Evolutionary conservation across 768 basidiomycete genomes (phyloP), one percentile per base, ranked within the genome.

Genomic region (Porphyrellus cyaneotinctus): DNA sequence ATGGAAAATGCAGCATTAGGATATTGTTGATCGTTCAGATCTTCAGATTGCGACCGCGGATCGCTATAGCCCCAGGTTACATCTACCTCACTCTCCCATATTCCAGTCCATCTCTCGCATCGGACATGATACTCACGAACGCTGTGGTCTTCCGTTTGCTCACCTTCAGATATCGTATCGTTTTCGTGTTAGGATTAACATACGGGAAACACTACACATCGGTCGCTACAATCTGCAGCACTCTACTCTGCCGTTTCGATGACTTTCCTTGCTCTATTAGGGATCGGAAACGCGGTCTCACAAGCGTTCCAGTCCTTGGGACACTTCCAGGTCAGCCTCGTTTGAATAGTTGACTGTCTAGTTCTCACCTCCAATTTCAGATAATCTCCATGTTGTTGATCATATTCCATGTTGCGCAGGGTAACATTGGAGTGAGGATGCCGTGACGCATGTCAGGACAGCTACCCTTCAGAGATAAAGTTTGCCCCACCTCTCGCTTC

Each of bases 71-170:
- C 33, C n/a, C 54, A 10, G 46, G 26, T 9, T 33, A 23, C 10
- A 7, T 56, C 53, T 60, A 60, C 49, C 61, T 44, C 4, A 57
- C 47, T 14, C 9, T 57, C 3, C 61, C 70, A 0, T 73, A 70
- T 39, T 58, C 63, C 37, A 38, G 47, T 13, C 41, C 70, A 22
- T 68, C 68, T 1, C 39, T 72, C 17, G 60, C 56, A 0, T 48
- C 70, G 12, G 74, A 73, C 51, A 58, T 74, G 37, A 35, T 72
- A 35, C 50, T 67, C 23, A 70, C 74, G 1, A 33, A 70, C 15
- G 46, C 60, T 8, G 70, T 75, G 49, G 65, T 61, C 0, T 18
- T 49, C 4, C 69, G 71, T 6, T 41, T 75, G 3, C 47, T 69
- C 8, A 23, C 33, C 35, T 51, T 59, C 15, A 65, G 70, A 24